phyloP scores from a whole-genome alignment of 805 yeast species.

The Lachancea waltii region DNA sequence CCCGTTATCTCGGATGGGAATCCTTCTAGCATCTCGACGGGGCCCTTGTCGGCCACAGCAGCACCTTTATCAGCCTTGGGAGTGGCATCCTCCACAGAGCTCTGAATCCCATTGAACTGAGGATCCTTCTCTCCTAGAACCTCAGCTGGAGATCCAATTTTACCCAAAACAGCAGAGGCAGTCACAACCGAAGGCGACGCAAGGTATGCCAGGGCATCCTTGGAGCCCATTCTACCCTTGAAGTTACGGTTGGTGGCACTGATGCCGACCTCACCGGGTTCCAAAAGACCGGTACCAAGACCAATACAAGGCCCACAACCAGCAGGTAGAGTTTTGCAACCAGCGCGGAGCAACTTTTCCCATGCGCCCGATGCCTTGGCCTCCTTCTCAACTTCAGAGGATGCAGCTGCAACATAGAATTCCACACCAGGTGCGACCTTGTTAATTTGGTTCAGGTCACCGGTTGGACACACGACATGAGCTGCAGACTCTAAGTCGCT shows the following conservation, averaged over 20 bases:
- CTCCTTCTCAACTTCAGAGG: conserved; percentile 84
- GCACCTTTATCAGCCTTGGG: conserved; percentile 18
- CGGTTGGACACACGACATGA: conserved; percentile 51
- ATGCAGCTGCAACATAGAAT: conserved; percentile 96
- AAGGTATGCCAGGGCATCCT: conserved; percentile 90
- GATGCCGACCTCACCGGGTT: conserved; percentile 96
- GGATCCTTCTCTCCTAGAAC: conserved; percentile 54
- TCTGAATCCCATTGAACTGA: conserved; percentile 43
- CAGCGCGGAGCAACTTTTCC: conserved; percentile 83
- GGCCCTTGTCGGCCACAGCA: conserved; percentile 32
- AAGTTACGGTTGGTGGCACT: conserved; percentile 98
- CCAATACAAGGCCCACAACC: conserved; percentile 99
- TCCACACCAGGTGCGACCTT: conserved; percentile 86
- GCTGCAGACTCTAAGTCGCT: conserved; percentile 95
- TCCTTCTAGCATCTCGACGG: conserved; percentile 77
- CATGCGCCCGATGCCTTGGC: conserved; percentile 92
- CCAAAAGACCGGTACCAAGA: conserved; percentile 84
- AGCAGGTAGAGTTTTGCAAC: conserved; percentile 91
- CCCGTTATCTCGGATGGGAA: conserved; percentile 89
- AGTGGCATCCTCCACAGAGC: conserved; percentile 22
- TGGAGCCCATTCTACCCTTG: conserved; percentile 98
- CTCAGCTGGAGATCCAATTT: conserved; percentile 89
- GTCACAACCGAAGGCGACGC: conserved; percentile 99
- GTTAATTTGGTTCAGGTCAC: conserved; percentile 32
- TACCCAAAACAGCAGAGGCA: conserved; percentile 93